Evolutionary conservation across 768 basidiomycete genomes (phyloP).

Genomic region (Mycena vulgaris): DNA sequence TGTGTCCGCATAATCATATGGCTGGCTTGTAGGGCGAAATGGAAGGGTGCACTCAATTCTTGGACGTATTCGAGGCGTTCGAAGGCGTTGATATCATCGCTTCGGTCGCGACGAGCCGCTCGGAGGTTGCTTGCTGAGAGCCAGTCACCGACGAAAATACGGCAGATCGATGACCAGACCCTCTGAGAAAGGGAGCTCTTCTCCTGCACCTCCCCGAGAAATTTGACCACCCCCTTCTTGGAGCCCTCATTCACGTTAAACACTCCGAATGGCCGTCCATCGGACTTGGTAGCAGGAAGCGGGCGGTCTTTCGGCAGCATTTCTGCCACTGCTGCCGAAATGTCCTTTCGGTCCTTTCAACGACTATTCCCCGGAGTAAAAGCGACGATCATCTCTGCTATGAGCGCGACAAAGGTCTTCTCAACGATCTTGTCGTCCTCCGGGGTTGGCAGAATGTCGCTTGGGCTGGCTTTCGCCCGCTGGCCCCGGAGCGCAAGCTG

Average conservation of each 20-base stretch:
- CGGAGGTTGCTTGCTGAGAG: conserved; percentile 35
- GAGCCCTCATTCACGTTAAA: conserved; percentile 42
- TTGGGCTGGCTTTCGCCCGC: conserved; percentile 29
- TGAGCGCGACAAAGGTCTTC: conserved; percentile 21
- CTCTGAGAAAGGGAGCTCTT: conserved; percentile 22
- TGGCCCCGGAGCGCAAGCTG: conserved; percentile 35
- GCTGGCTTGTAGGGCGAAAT: conserved; percentile 30
- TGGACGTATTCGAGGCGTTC: conserved; percentile 28
- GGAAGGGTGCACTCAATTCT: conserved; percentile 30
- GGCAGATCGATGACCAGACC: conserved; percentile 27
- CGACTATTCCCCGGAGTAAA: conserved; percentile 33
- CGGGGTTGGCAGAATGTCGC: conserved; percentile 40
- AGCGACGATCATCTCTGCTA: conserved; percentile 35
- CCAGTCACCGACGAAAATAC: conserved; percentile 34
- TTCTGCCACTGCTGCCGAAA: neutral
- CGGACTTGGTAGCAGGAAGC: neutral
- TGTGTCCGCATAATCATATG: conserved; percentile 35
- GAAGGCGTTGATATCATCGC: conserved; percentile 25
- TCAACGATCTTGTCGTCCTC: conserved; percentile 37
- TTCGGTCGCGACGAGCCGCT: conserved; percentile 23
- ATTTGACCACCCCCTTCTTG: conserved; percentile 37
- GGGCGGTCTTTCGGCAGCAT: conserved; percentile 20
- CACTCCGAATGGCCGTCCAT: conserved; percentile 33
- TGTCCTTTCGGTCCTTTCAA: conserved; percentile 33
- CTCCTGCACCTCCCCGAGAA: conserved; percentile 31